A percentile compares a stretch with the other conserved stretches of the same genome.
Evolutionary conservation across 2,329 filamentous ascomycete species (phyloP).

Genomic region (Thyridium curvatum): DNA sequence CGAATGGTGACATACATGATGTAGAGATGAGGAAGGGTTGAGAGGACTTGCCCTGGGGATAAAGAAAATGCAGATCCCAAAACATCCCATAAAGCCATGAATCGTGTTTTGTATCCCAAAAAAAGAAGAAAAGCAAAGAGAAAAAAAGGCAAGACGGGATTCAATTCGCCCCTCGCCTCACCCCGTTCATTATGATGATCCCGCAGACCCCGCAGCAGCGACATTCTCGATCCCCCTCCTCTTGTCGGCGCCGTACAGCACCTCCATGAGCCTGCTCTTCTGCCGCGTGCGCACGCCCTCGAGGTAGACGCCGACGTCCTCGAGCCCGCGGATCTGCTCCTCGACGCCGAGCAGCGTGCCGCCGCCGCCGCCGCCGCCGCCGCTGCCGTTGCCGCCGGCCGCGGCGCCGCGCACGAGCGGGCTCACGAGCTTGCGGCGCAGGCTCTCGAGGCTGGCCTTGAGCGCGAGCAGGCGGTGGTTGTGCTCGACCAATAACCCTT

Average conservation of each 20-base stretch:
- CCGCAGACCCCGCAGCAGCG: too few species aligned
- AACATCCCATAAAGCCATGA: too few species aligned
- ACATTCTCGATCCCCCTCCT: neutral
- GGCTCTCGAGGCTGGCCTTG: constrained; percentile 79
- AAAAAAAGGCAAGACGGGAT: too few species aligned
- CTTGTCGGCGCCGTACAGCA: constrained; percentile 55
- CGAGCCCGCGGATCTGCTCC: constrained; percentile 78
- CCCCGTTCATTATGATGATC: too few species aligned
- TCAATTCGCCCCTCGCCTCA: too few species aligned
- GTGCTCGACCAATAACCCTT: constrained; percentile 78
- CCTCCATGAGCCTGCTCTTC: constrained; percentile 76
- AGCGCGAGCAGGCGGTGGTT: constrained; percentile 77
- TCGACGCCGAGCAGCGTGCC: constrained; percentile 68
- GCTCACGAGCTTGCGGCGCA: constrained; percentile 75
- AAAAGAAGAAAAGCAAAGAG: too few species aligned
- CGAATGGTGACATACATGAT: too few species aligned
- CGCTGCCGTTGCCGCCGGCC: constrained; percentile 64
- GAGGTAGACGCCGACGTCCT: constrained; percentile 73
- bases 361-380: constrained; percentile 57
- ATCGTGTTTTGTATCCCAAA: too few species aligned
- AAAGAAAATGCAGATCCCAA: too few species aligned
- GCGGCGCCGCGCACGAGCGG: constrained; percentile 69
- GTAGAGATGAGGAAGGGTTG: too few species aligned
- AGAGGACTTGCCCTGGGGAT: too few species aligned
- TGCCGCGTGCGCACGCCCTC: constrained; percentile 70